phyloP scores from a whole-genome alignment of 2,329 filamentous ascomycete genomes.

The Cladophialophora chaetospira region DNA sequence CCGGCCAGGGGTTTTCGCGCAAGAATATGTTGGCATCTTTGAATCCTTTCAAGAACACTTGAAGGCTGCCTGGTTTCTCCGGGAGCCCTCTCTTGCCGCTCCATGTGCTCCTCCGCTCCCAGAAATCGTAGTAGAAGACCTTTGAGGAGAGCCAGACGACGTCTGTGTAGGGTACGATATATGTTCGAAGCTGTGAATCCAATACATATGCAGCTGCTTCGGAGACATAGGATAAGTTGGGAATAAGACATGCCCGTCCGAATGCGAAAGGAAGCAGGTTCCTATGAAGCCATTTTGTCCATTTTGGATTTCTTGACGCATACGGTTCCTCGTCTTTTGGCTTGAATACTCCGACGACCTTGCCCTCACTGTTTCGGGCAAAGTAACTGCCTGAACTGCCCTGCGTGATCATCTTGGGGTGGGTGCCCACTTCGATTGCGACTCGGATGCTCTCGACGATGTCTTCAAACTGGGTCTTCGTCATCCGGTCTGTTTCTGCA shows the following conservation, averaged over 20 bases:
- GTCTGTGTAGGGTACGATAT: slow-evolving; percentile 94
- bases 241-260: slow-evolving; percentile 90
- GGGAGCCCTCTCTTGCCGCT: slow-evolving; percentile 84
- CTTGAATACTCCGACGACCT: slow-evolving; percentile 97
- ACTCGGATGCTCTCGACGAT: slow-evolving; percentile 86
- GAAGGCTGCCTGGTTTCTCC: slow-evolving; percentile 90
- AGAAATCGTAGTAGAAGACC: slow-evolving; percentile 97
- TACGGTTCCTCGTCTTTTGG: slow-evolving; percentile 99
- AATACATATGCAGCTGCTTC: slow-evolving; percentile 96
- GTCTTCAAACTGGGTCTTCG: slow-evolving; percentile 78
- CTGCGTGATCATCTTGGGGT: slow-evolving; percentile 94
- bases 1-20: slow-evolving; percentile 94
- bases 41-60: slow-evolving; percentile 94
- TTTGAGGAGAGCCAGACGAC: slow-evolving; percentile 93
- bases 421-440: slow-evolving; percentile 86
- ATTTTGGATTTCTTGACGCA: slow-evolving; percentile 94
- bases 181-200: slow-evolving; percentile 83
- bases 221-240: slow-evolving; percentile 95
- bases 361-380: slow-evolving; percentile 85
- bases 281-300: slow-evolving; percentile 99
- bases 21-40: slow-evolving; percentile 97
- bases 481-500: slow-evolving; percentile 66
- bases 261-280: slow-evolving; percentile 98
- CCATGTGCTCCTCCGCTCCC: slow-evolving; percentile 86
- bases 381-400: slow-evolving; percentile 98